Percentiles rank a stretch among this genome's conserved stretches.
Evolutionary conservation across 2,329 filamentous ascomycete genomes (phyloP).

Genomic region (Pseudogymnoascus sp.): DNA sequence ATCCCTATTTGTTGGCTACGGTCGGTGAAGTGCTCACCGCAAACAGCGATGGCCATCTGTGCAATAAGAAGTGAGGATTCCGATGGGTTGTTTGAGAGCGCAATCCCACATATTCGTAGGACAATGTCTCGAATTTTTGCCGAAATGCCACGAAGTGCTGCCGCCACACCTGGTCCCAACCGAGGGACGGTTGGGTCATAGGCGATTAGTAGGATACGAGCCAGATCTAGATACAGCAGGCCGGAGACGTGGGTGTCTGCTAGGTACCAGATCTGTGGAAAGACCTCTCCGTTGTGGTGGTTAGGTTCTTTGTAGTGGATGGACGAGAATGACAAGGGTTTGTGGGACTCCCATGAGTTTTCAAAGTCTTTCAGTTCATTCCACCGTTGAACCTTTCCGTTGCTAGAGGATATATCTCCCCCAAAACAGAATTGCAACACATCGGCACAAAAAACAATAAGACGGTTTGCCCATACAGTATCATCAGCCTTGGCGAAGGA

Average conservation of each 20-base stretch:
- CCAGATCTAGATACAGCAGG: background rate
- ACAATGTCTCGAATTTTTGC: background rate
- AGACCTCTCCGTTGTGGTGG: background rate
- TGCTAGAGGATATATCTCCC: background rate
- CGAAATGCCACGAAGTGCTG: background rate
- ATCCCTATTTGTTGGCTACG: background rate
- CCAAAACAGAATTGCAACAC: background rate
- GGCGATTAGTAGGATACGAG: background rate
- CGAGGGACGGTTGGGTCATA: background rate
- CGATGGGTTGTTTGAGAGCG: background rate
- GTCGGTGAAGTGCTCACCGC: background rate
- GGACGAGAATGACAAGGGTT: background rate
- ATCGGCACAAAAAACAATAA: background rate
- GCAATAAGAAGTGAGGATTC: background rate
- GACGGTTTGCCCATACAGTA: background rate
- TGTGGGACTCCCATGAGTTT: background rate
- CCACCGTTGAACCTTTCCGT: background rate
- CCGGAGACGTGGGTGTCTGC: background rate
- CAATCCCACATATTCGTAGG: background rate
- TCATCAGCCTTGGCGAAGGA: background rate
- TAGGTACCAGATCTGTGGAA: background rate
- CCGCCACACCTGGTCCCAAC: background rate
- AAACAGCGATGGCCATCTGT: background rate
- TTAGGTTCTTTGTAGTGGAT: background rate
- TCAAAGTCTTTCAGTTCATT: background rate